Percentiles rank a stretch among this genome's conserved stretches.
Evolutionary conservation across 1,139 yeast genomes (phyloP).

Genomic region (Blastobotrys malaysiensis): DNA sequence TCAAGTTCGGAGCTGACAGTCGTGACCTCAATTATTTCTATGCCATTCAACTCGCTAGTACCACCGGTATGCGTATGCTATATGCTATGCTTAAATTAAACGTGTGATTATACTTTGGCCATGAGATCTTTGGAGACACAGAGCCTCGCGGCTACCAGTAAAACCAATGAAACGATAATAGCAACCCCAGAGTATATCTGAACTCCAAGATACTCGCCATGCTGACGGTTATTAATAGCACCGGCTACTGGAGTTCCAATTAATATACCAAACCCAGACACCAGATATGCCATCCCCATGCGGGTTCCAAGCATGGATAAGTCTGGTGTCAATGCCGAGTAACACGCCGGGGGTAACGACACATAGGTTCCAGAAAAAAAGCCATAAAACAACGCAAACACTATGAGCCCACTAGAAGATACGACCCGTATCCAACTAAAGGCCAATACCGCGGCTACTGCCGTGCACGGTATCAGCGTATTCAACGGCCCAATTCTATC

Average conservation of each 20-base stretch:
- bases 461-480: conserved; percentile 33
- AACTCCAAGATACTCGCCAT: conserved; percentile 20
- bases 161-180: conserved; percentile 9
- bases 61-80: too few relatives aligned
- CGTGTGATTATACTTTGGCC: too few relatives aligned
- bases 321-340: conserved; percentile 49
- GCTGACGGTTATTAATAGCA: conserved; percentile 33
- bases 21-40: too few relatives aligned
- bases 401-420: conserved; percentile 41
- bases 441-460: conserved; percentile 18
- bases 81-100: too few relatives aligned
- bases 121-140: too few relatives aligned
- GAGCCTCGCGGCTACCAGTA: too few relatives aligned
- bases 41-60: too few relatives aligned
- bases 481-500: conserved; percentile 46
- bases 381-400: conserved; percentile 43
- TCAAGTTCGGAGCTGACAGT: too few relatives aligned
- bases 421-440: conserved; percentile 38
- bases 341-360: conserved; percentile 40
- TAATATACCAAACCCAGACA: conserved; percentile 49
- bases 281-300: conserved; percentile 56
- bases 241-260: conserved; percentile 52
- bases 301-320: conserved; percentile 37
- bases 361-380: conserved; percentile 44
- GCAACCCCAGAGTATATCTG: conserved; percentile 20